Conservation (phyloP, 1,284 basidiomycete genomes). For the Malassezia cuniculi region DNA sequence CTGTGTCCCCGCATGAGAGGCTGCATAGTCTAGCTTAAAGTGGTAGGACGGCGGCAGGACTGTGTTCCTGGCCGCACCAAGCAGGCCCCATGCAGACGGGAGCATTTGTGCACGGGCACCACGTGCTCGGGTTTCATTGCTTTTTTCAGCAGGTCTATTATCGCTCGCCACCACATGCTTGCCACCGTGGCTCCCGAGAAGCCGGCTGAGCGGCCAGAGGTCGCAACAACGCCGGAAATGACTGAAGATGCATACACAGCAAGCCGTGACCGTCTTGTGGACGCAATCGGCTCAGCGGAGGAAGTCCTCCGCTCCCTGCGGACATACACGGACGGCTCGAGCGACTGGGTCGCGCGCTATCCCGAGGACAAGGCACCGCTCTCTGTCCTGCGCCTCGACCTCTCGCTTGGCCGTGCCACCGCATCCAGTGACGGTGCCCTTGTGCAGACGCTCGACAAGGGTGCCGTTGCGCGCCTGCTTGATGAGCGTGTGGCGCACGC, state of each 20-base stretch:
- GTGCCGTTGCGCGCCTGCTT: slow-evolving; percentile 79
- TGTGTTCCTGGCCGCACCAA: slow-evolving; percentile 1
- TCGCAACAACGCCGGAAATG: slow-evolving; percentile 6
- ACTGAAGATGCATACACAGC: slow-evolving; percentile 3
- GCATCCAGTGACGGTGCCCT: slow-evolving; percentile 57
- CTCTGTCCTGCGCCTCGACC: slow-evolving; percentile 68
- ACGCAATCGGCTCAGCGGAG: slow-evolving; percentile 61
- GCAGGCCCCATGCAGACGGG: no score
- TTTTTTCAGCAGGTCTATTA: no score
- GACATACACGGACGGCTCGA: slow-evolving; percentile 70
- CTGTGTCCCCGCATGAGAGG: not conserved
- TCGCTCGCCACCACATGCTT: no score
- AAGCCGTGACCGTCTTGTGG: slow-evolving; percentile 51
- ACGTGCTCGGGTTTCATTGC: no score
- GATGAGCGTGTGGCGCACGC: slow-evolving; percentile 72
- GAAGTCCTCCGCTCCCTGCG: slow-evolving; percentile 60
- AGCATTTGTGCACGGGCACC: no score
- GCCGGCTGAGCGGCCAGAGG: no score
- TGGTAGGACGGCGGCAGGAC: slow-evolving; percentile 2
- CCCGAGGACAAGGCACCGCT: slow-evolving; percentile 48
- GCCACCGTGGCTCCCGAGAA: no score
- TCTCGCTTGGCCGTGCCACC: slow-evolving; percentile 60
- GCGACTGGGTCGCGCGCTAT: slow-evolving; percentile 74
- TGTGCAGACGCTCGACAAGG: slow-evolving; percentile 79
- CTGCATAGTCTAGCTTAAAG: slow-evolving; percentile 6